Percentiles rank a stretch among this genome's conserved stretches.
These are phyloP conservation scores for Picochlorum sp. DNA, from an alignment of 139 green algal species.

Conservation along the genomic window DNA sequence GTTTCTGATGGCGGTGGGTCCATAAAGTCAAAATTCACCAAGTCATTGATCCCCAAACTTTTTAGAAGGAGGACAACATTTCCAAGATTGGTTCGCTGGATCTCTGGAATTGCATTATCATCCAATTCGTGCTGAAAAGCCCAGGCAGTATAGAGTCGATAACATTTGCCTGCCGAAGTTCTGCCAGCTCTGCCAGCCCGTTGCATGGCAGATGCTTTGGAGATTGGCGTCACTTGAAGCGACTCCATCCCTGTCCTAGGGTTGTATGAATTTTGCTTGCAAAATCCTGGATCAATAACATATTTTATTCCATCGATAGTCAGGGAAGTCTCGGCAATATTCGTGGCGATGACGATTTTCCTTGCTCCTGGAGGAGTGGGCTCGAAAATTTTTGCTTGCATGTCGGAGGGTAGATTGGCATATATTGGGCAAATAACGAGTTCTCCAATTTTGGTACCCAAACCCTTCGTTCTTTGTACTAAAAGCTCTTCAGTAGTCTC, in stretches of 20 bases:
- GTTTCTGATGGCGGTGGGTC: slow-evolving; percentile 87
- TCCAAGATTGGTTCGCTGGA: slow-evolving; percentile 89
- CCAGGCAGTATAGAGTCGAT: slow-evolving; percentile 91
- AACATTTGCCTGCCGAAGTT: slow-evolving; percentile 87
- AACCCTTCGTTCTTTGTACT: slow-evolving; percentile 66
- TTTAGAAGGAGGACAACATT: slow-evolving; percentile 98
- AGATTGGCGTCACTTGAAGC: slow-evolving; percentile 88
- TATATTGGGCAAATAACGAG: slow-evolving; percentile 97
- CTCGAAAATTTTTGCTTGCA: slow-evolving; percentile 97
- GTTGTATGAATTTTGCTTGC: slow-evolving; percentile 97
- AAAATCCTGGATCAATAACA: slow-evolving; percentile 93
- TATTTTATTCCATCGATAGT: slow-evolving; percentile 97
- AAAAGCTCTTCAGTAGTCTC: slow-evolving; percentile 88
- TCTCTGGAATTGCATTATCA: slow-evolving; percentile 93
- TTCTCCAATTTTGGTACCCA: slow-evolving; percentile 83
- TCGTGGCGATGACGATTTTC: slow-evolving; percentile 96
- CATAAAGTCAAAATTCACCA: slow-evolving; percentile 99
- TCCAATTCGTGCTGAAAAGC: slow-evolving; percentile 94
- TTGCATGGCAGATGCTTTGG: slow-evolving; percentile 79
- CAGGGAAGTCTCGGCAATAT: slow-evolving; percentile 95
- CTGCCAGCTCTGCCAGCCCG: slow-evolving; percentile 67
- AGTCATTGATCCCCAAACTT: slow-evolving; percentile 95
- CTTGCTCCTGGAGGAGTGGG: slow-evolving; percentile 71
- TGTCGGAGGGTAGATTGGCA: slow-evolving; percentile 89
- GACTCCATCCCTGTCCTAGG: slow-evolving; percentile 90